Conservation (phyloP, 2,329 filamentous ascomycete genomes). For the Diaporthe nobilis region DNA sequence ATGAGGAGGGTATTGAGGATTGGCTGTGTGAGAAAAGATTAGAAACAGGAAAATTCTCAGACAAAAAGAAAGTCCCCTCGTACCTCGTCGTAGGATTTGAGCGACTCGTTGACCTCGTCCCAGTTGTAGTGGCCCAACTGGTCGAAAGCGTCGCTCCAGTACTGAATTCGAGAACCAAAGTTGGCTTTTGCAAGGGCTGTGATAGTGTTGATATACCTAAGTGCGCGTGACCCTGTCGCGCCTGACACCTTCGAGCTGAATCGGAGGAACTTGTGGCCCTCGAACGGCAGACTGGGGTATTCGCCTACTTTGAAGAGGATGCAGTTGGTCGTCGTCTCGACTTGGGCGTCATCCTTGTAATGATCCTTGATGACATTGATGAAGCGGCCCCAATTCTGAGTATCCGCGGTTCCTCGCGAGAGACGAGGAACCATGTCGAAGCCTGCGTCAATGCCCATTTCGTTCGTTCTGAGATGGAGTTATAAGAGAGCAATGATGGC, state of each 20-base stretch:
- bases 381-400: neutral
- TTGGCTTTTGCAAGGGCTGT: neutral
- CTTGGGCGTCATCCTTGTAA: conserved; percentile 22
- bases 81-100: conserved; percentile 23
- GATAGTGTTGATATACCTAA: neutral
- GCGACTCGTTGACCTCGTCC: neutral
- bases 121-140: conserved; percentile 20
- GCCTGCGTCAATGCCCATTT: conserved; percentile 24
- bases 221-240: neutral
- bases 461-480: neutral
- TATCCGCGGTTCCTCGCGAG: conserved; percentile 3
- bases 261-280: conserved; percentile 32
- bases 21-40: neutral
- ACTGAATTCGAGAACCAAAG: conserved; percentile 5
- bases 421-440: conserved; percentile 37
- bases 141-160: neutral
- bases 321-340: conserved; percentile 7
- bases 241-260: conserved; percentile 29
- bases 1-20: neutral
- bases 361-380: neutral
- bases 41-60: neutral
- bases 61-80: neutral
- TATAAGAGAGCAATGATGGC: neutral
- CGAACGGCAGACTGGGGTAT: conserved; percentile 10
- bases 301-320: conserved; percentile 35